These are phyloP conservation scores for Populus nigra DNA, from an alignment of 345 rosid genomes.

Conservation along the genomic window DNA sequence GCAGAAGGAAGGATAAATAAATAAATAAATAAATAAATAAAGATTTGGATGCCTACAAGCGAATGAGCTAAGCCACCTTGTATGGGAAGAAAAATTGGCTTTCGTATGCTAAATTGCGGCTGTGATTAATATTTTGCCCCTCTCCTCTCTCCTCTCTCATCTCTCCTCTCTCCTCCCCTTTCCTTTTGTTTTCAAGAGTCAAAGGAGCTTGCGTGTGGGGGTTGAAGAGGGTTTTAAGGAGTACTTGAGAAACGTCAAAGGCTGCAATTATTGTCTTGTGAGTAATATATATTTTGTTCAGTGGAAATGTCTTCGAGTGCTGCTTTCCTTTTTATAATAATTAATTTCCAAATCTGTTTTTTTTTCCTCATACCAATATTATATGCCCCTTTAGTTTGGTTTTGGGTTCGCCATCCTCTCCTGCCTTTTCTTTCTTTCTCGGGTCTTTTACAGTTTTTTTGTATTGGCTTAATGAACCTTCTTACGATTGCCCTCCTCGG, in stretches of 20 bases:
- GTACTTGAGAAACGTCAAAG: constrained; percentile 54
- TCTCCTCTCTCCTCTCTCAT: not conserved
- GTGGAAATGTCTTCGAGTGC: constrained; percentile 27
- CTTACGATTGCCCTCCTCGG: constrained; percentile 32
- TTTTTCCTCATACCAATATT: not conserved
- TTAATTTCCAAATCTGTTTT: not conserved
- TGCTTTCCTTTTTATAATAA: not conserved
- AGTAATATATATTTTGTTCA: constrained; percentile 32
- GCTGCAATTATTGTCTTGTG: constrained; percentile 56
- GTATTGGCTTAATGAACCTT: constrained; percentile 1
- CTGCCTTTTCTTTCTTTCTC: not conserved
- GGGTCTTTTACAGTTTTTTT: not conserved
- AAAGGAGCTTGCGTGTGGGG: constrained; percentile 65
- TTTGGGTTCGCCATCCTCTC: not conserved
- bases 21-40: not conserved
- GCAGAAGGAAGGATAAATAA: too few relatives aligned
- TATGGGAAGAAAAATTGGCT: constrained; percentile 26
- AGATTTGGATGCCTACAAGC: constrained; percentile 36
- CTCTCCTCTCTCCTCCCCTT: not conserved
- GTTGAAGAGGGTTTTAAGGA: constrained; percentile 41
- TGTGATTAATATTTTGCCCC: constrained; percentile 8
- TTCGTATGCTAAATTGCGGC: constrained; percentile 51
- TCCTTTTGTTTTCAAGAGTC: constrained; percentile 27
- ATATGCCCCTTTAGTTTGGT: not conserved
- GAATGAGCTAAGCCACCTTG: constrained; percentile 30